Evolutionary conservation across 768 basidiomycete genomes (phyloP), one percentile per base, ranked within the genome.

Genomic region (Boletales sp.): DNA sequence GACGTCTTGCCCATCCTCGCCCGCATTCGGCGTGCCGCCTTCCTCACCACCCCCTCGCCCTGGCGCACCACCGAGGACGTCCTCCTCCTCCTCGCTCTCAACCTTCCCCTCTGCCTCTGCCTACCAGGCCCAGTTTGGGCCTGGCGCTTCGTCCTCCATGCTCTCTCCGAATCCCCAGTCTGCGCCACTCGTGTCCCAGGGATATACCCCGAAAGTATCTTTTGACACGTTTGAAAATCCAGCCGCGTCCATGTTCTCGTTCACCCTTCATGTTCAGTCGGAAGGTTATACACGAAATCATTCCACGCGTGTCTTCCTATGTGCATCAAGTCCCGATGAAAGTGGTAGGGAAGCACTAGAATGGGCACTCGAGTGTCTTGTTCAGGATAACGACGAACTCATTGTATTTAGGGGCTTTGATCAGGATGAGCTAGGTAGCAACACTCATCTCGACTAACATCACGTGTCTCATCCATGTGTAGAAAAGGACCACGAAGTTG

Each of bases 351-450:
- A 93, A 59, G 94, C 95, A 0, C 72, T 98, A 8, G 91, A 96
- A 49, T 99, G 95, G 95, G 76, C 82, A n/a, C 76, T 97, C 28
- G 88, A 91, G 58, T 77, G 79, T 32, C 76, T 99, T 11, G 82
- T 86, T 8, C 86, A 90, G 66, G 87, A 90, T 49, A 90, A 90
- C 2, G 95, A 98, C 64, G 95, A 98, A 69, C 72, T 98, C 18
- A 84, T 99, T 49, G 87, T 97, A 9, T 89, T 90, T 50, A 75
- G 95, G 34, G 95, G 95, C 1, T 81, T 95, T 13, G 93, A 95
- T 54, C 81, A 88, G 53, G 94, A 93, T 33, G 88, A 86, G 32
- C 70, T 91, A 25, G 86, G 90, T 91, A 54, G 32, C 25, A 28
- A 81, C 31, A 2, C 39, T 8, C 14, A 30, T 42, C 28, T 13